Evolutionary conservation across 1,284 basidiomycete species (phyloP), one percentile per base, ranked within the genome.

Genomic region (Cryptococcus hybrid): DNA sequence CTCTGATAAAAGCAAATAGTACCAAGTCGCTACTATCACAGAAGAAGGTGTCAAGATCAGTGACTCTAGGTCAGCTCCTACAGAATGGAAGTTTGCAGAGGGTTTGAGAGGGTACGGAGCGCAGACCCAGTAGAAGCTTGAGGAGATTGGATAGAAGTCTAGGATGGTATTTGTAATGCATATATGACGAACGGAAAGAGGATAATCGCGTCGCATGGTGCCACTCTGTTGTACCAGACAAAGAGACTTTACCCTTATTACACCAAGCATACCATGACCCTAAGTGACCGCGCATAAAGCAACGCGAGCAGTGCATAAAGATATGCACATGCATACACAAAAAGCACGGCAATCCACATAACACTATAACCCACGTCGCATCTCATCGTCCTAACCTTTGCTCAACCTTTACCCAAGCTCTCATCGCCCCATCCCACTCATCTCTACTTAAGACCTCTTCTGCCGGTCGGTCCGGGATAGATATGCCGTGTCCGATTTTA

Each of bases 71-170:
- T 82, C 82, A 53, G 79, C 91, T 2, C 83, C 88, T 57, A 97
- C 95, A 1, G 80, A 85, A 30, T 99, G 95, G 95, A 81, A 81
- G 54, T 98, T 98, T 73, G 95, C 94, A 18, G 95, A 99, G 77
- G 87, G 70, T 36, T 60, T 81, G 57, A 62, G 77, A 47, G 77
- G 77, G 1, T 94, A 94, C 73, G 91, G 92, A 11, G 77, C 83
- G 12, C 86, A 88, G 78, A 83, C 80, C 30, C 84, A 86, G 80
- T 87, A 81, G 37, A 37, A 15, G 2, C 13, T 42, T 42, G 30
- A 30, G 24, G 24, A 24, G 24, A 24, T 24, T 24, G 24, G 24
- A 24, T 24, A 24, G 24, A 47, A 47, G 13, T 47, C 15, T 24
- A 24, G 24, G 34, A 30, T 15, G 46, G 34, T 24, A 34, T 42